Evolutionary conservation across 208 protist species (phyloP), one percentile per base, ranked within the genome.

Genomic region (Wallacemonas sp.): DNA sequence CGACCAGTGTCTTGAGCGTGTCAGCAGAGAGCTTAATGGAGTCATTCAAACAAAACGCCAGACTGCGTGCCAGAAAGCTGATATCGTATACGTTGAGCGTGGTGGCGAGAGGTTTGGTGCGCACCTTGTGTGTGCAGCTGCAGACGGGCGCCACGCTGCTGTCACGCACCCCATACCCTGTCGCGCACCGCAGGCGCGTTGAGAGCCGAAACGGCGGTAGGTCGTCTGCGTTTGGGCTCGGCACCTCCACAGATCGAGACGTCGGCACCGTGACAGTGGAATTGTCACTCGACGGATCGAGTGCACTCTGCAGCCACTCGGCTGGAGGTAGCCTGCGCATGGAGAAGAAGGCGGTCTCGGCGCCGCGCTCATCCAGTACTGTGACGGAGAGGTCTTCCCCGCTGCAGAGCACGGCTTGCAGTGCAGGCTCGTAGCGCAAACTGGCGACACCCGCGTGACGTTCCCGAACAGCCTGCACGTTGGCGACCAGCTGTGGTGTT

Each of bases 311-410:
- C 28, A 58, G 51, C 51, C 51, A 58, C 51, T 72, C 58, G 17
- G 24, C 49, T 8, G 78, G 68, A 2, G 77, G 77, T 12, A 80
- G 46, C 0, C 79, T 80, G 31, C 70, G 68, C 54, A 81, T 77
- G 1, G 81, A 77, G 47, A 93, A 66, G 44, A 66, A 70, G n/a
- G 70, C 76, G 1, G 69, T 11, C 51, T 54, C 49, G 19, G 76
- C 68, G 1, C 81, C 83, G 2, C 78, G 33, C 4, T 9, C 26
- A 59, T 76, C 66, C 19, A 86, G 56, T 12, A 93, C 27, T 44
- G 68, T 77, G 22, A 90, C 87, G 44, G 73, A 47, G 56, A 66
- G 68, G 51, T 93, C 77, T 71, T 77, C 60, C 31, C 79, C 82
- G 28, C 70, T 79, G 1, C 76, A 78, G 14, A 82, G 58, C 12